Evolutionary conservation across 805 yeast genomes (phyloP).

Genomic region (Candida adriatica): DNA sequence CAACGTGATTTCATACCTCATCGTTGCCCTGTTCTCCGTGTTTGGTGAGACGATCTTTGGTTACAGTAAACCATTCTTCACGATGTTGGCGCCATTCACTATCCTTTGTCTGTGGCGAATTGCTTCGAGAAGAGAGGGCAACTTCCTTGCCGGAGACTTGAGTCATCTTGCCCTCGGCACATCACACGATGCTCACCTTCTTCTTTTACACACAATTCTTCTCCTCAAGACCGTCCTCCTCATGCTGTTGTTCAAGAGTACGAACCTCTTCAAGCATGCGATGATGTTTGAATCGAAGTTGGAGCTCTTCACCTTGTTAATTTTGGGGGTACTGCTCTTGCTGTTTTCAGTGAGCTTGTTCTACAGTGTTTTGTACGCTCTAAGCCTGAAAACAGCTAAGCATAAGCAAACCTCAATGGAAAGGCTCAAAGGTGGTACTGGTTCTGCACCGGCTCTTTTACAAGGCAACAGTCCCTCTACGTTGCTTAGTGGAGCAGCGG

Average conservation of each 20-base stretch:
- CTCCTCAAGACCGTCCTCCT: slow-evolving; percentile 6
- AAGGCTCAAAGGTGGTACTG: too few relatives aligned
- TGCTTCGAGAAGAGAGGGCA: slow-evolving; percentile 1
- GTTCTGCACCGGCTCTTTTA: too few relatives aligned
- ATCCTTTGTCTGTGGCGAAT: slow-evolving; percentile 4
- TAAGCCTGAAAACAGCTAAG: too few relatives aligned
- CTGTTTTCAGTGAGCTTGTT: slow-evolving; percentile 5
- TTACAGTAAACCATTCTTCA: slow-evolving; percentile 8
- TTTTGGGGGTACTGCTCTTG: slow-evolving; percentile 10
- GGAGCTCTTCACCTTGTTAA: slow-evolving; percentile 7
- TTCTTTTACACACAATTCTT: slow-evolving; percentile 2
- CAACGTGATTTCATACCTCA: slow-evolving; percentile 5
- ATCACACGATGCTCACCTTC: not conserved
- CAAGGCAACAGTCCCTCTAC: too few relatives aligned
- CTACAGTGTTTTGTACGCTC: slow-evolving; percentile 1
- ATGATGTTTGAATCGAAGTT: slow-evolving; percentile 2
- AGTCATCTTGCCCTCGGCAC: not conserved
- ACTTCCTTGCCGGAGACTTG: slow-evolving; percentile 3
- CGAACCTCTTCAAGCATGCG: slow-evolving; percentile 3
- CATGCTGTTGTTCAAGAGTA: slow-evolving; percentile 2
- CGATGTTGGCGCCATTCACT: slow-evolving; percentile 9
- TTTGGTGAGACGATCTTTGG: slow-evolving; percentile 13
- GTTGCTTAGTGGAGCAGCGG: too few relatives aligned
- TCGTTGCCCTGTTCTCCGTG: slow-evolving; percentile 7
- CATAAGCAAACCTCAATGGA: too few relatives aligned